Percentiles rank a stretch among this genome's conserved stretches.
Conservation (phyloP, 2,329 filamentous ascomycete species). For the Venturiaceae sp. region DNA sequence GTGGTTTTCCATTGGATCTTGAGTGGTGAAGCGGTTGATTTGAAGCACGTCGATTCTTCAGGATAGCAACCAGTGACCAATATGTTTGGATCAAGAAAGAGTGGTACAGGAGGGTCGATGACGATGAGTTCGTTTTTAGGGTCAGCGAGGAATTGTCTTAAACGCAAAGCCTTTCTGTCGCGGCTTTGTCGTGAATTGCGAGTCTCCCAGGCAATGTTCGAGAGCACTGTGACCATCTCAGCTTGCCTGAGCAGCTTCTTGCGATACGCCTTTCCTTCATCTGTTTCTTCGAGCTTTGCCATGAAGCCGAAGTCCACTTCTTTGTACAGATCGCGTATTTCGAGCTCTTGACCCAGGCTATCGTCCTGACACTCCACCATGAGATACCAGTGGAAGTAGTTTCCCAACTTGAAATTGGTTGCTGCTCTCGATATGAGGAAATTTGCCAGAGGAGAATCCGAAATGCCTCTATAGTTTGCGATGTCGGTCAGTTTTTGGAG, state of each 20-base stretch:
- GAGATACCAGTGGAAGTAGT: constrained; percentile 95
- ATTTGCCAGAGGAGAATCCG: constrained; percentile 75
- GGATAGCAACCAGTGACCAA: constrained; percentile 70
- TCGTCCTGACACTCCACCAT: constrained; percentile 93
- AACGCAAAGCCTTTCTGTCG: constrained; percentile 67
- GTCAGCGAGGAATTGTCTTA: constrained; percentile 78
- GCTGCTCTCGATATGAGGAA: constrained; percentile 86
- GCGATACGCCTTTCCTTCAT: constrained; percentile 62
- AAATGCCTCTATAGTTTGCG: constrained; percentile 40
- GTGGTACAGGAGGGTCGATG: constrained; percentile 77
- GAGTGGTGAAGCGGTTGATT: constrained; percentile 85
- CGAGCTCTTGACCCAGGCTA: constrained; percentile 62
- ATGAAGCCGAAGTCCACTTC: constrained; percentile 96
- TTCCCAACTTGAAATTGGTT: constrained; percentile 81
- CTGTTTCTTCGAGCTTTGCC: constrained; percentile 65
- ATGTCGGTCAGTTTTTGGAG: constrained; percentile 50
- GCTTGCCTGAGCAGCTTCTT: constrained; percentile 76
- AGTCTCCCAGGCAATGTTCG: constrained; percentile 82
- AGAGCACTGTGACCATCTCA: constrained; percentile 77
- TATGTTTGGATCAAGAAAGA: constrained; percentile 80
- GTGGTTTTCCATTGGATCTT: constrained; percentile 83
- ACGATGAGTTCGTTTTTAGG: constrained; percentile 78
- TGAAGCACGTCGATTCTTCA: constrained; percentile 86
- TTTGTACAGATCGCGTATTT: constrained; percentile 77
- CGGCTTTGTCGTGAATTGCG: constrained; percentile 71